Evolutionary conservation across 1,284 basidiomycete genomes (phyloP), one percentile per base, ranked within the genome.

Genomic region (Sporisorium graminicola): DNA sequence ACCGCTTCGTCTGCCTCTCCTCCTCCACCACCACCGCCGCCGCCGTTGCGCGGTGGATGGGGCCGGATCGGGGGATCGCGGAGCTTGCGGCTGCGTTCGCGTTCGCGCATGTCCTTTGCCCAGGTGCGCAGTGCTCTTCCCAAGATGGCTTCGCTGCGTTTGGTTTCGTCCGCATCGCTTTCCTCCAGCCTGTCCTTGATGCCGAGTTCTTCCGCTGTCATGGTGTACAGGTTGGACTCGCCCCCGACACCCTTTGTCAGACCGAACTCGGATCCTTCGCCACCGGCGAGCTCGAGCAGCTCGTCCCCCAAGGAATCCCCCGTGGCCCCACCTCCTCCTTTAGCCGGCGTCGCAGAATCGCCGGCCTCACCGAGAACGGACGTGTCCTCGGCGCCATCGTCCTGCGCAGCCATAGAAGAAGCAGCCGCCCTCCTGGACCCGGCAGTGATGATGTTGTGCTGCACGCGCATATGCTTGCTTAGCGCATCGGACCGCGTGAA

Each of bases 401-500:
- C 64, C 10, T 58, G 49, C 5, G 51, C 44, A 16, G 59, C 52
- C n/a, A n/a, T n/a, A 5, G 58, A 16, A 1, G 67, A 49, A 1
- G 74, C 67, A 1, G 74, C 71, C 8, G 71, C 71, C 46, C 55
- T 66, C 13, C 69, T 46, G 4, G 63, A 75, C 2, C 80, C 77
- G 4, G 78, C 73, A 3, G 76, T 75, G 43, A 76, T 70, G 57
- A 80, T 82, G 44, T 81, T 90, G 86, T 95, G 94, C 82, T 94
- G 93, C 16, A 93, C 89, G 20, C 93, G 90, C 91, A 94, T 92
- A 85, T 95, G 94, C 82, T 95, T 95, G 18, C 92, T 92, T 16
- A 95, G 90, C 24, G 94, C 94, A 86, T 95, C 94, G 0, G 93
- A 94, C 35, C 94, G 92, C 5, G 94, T 94, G 85, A 95, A 95